Conservation (phyloP, 2,329 filamentous ascomycete genomes). For the Ascochyta lentis region DNA sequence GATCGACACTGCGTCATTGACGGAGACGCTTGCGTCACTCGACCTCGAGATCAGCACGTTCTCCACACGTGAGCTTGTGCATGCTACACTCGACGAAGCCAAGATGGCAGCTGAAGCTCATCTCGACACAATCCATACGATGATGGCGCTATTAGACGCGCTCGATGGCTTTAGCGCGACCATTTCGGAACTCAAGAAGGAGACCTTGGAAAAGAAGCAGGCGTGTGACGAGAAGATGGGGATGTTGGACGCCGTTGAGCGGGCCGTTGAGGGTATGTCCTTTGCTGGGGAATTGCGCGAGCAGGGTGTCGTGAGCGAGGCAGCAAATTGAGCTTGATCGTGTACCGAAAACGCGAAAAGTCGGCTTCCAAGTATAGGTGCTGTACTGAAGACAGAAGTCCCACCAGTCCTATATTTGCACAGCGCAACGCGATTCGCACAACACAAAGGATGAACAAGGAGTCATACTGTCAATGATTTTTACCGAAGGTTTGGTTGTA, state of each 20-base stretch:
- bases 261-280: not conserved
- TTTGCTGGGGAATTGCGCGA: not conserved
- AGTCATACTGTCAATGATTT: no score
- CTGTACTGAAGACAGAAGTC: no score
- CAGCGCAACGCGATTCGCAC: no score
- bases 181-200: conserved; percentile 12
- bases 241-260: conserved; percentile 19
- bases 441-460: no score
- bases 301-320: not conserved
- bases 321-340: not conserved
- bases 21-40: not conserved
- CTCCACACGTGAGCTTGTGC: conserved; percentile 18
- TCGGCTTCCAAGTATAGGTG: not conserved
- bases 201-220: conserved; percentile 20
- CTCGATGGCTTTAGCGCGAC: conserved; percentile 24
- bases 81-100: conserved; percentile 20
- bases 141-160: conserved; percentile 19
- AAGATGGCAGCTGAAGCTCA: conserved; percentile 3
- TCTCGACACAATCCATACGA: conserved; percentile 22
- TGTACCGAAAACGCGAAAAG: not conserved
- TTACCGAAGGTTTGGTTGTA: no score
- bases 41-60: conserved; percentile 5
- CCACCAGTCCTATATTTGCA: no score
- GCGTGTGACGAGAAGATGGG: conserved; percentile 17
- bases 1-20: not conserved